Evolutionary conservation across 2,329 filamentous ascomycete genomes (phyloP).

Genomic region (Graphilbum sp.): DNA sequence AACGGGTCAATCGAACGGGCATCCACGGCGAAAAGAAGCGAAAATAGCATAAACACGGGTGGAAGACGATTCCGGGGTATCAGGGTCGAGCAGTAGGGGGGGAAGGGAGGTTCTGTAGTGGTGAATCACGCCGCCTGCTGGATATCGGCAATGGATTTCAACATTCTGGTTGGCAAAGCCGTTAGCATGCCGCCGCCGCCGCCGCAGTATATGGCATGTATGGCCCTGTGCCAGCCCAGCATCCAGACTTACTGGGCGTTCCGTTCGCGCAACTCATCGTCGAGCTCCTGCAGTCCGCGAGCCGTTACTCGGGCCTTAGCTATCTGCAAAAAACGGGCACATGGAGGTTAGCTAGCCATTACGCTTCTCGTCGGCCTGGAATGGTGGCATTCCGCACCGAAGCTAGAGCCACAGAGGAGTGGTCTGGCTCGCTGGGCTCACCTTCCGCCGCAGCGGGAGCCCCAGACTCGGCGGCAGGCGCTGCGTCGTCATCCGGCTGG

Average conservation of each 20-base stretch:
- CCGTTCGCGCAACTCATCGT: constrained; percentile 14
- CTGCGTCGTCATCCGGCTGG: constrained; percentile 13
- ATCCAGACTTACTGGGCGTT: constrained; percentile 9
- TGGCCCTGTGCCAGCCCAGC: too few species aligned
- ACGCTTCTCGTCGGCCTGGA: too few species aligned
- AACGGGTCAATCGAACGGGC: too few species aligned
- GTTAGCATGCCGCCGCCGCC: too few species aligned
- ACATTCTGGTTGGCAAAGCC: neutral
- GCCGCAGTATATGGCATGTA: too few species aligned
- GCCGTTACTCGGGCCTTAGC: constrained; percentile 15
- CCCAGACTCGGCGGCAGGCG: constrained; percentile 13
- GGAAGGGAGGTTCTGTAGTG: too few species aligned
- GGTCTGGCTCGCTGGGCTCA: constrained; percentile 41
- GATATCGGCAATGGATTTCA: constrained; percentile 2
- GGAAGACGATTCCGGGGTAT: neutral
- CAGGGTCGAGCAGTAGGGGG: neutral
- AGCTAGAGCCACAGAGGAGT: constrained; percentile 49
- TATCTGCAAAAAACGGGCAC: constrained; percentile 11
- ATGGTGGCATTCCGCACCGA: constrained; percentile 53
- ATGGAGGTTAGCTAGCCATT: too few species aligned
- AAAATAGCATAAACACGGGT: neutral
- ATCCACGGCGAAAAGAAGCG: too few species aligned
- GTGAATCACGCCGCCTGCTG: neutral
- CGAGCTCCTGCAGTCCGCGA: constrained; percentile 14
- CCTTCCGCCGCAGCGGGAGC: constrained; percentile 30